These are phyloP conservation scores for Zymoseptoria crescenta DNA, from an alignment of 2,329 filamentous ascomycete genomes.

Conservation along the genomic window DNA sequence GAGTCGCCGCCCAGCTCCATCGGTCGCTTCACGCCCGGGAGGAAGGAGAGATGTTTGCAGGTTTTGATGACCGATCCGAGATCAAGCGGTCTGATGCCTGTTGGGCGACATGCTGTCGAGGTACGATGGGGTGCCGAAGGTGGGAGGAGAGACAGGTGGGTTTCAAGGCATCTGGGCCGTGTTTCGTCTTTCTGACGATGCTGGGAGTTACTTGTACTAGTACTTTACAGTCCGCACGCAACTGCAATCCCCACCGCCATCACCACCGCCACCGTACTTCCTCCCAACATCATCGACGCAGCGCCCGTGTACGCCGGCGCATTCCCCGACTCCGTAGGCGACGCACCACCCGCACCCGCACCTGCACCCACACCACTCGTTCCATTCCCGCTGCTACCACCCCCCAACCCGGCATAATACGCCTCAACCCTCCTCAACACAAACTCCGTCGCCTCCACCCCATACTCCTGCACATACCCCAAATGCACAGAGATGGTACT, in stretches of 20 bases:
- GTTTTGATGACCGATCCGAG: no score
- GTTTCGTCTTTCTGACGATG: no score
- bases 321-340: background rate
- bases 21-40: no score
- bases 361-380: background rate
- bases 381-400: background rate
- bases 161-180: no score
- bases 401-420: background rate
- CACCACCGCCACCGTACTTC: background rate
- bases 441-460: slow-evolving; percentile 8
- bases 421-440: slow-evolving; percentile 9
- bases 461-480: slow-evolving; percentile 13
- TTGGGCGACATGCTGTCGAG: no score
- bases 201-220: background rate
- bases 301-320: background rate
- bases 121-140: no score
- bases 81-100: no score
- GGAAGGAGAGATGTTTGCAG: no score
- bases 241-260: background rate
- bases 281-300: background rate
- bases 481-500: slow-evolving; percentile 10
- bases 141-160: no score
- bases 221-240: background rate
- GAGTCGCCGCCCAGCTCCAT: no score
- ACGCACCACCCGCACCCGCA: no score